Evolutionary conservation across 177 flowering plant species (phyloP).

Genomic region (Telopea speciosissima): DNA sequence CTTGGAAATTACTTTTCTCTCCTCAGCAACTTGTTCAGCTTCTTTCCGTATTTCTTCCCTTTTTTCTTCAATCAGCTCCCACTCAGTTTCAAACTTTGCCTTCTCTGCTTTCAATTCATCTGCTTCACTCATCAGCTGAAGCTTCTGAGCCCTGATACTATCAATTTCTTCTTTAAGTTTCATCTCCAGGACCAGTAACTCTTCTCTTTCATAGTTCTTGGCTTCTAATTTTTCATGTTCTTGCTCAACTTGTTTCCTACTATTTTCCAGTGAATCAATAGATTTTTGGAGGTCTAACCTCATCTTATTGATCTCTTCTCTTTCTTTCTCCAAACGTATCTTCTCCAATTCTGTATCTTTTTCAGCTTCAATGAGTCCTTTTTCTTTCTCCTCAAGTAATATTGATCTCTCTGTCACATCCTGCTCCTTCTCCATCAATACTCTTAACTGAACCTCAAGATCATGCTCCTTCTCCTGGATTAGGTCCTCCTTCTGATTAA

Average conservation of each 20-base stretch:
- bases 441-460: slow-evolving; percentile 40
- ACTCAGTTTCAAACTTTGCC: slow-evolving; percentile 81
- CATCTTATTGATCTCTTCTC: slow-evolving; percentile 38
- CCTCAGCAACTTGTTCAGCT: slow-evolving; percentile 55
- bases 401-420: slow-evolving; percentile 40
- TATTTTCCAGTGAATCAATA: slow-evolving; percentile 41
- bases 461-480: slow-evolving; percentile 58
- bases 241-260: slow-evolving; percentile 41
- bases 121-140: slow-evolving; percentile 57
- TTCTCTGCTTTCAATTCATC: slow-evolving; percentile 68
- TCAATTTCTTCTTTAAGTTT: slow-evolving; percentile 92
- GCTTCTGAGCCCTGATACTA: slow-evolving; percentile 56
- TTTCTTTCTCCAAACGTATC: slow-evolving; percentile 43
- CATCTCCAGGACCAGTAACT: slow-evolving; percentile 52
- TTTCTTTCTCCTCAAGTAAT: slow-evolving; percentile 54
- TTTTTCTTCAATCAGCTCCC: slow-evolving; percentile 90
- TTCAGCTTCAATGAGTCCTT: slow-evolving; percentile 35
- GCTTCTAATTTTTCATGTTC: slow-evolving; percentile 53
- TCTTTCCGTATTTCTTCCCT: slow-evolving; percentile 59
- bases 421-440: slow-evolving; percentile 48
- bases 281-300: slow-evolving; percentile 45
- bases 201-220: slow-evolving; percentile 57
- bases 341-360: slow-evolving; percentile 41
- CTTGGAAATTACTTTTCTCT: slow-evolving; percentile 42
- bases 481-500: slow-evolving; percentile 52